Evolutionary conservation across 805 yeast genomes (phyloP), one percentile per base, ranked within the genome.

Genomic region (Teunomyces funiuensis): DNA sequence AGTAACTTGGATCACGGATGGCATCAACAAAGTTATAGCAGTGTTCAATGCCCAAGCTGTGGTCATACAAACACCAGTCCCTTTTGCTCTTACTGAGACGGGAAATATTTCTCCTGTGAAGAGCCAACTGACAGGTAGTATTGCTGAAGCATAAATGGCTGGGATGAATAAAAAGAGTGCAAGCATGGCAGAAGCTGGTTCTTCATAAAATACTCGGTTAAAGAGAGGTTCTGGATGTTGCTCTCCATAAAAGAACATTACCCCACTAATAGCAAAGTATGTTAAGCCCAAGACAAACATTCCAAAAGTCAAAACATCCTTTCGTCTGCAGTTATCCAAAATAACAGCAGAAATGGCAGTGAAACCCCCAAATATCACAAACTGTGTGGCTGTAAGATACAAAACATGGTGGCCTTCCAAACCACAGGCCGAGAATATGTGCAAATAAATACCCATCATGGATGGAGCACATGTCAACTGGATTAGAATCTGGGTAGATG

Each of bases 81-180:
- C 80, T 47, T 73, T 75, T 0, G 74, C 58, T 45, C 77, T 70
- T 1, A 75, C 70, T 19, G 58, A 57, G 1, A 57, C 56, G 0
- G 78, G 77, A 31, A 79, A 67, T 4, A 76, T 55, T 48, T 79
- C 83, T 37, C 71, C 67, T 4, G 76, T 66, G 50, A 75, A 77
- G 15, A 78, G 53, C 76, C 76, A 71, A 25, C 79, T 68, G 3
- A 69, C 69, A 31, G 79, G 66, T 0, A 73, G 59, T 10, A 79
- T 56, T 1, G 78, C 65, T 1, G 77, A 54, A 0, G 80, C 65
- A 51, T 70, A 73, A 0, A 77, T 60, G 2, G 79, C 71, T 18
- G 73, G 72, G 36, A 73, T 59, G 36, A 74, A 55, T 28, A 71
- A 66, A 30, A 74, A 68, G 3, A 77, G 51, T 0, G 77, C 76